These are phyloP conservation scores for Auricularia sp. DNA, from an alignment of 768 basidiomycete genomes.

Conservation along the genomic window DNA sequence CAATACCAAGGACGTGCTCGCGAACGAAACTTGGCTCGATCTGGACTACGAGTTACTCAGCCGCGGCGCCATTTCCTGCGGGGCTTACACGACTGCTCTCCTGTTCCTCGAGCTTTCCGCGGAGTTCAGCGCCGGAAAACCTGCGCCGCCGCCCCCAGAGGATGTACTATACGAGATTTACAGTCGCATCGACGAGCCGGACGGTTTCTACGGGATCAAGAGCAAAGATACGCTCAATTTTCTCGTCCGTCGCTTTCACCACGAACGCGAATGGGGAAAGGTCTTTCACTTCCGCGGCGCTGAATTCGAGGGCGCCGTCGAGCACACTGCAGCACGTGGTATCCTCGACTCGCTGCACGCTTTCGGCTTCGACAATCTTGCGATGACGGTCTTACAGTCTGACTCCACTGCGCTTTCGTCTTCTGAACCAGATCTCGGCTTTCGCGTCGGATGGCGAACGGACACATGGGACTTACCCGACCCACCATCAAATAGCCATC, in stretches of 20 bases:
- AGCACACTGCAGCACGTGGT: slow-evolving; percentile 42
- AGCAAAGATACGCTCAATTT: slow-evolving; percentile 68
- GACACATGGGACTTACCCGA: slow-evolving; percentile 92
- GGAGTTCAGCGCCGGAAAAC: slow-evolving; percentile 32
- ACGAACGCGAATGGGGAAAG: slow-evolving; percentile 87
- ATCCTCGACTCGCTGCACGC: slow-evolving; percentile 74
- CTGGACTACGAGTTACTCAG: slow-evolving; percentile 67
- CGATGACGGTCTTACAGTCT: slow-evolving; percentile 53
- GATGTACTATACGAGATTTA: slow-evolving; percentile 86
- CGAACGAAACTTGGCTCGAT: slow-evolving; percentile 72
- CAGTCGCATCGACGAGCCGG: slow-evolving; percentile 91
- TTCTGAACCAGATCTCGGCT: slow-evolving; percentile 42
- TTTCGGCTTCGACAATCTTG: slow-evolving; percentile 86
- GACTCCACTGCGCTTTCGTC: slow-evolving; percentile 18
- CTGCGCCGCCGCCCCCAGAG: slow-evolving; percentile 31
- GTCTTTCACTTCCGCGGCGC: slow-evolving; percentile 89
- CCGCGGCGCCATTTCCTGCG: slow-evolving; percentile 61
- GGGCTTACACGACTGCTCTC: slow-evolving; percentile 81
- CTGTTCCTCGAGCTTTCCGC: slow-evolving; percentile 77
- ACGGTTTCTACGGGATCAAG: slow-evolving; percentile 93
- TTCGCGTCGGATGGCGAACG: slow-evolving; percentile 87
- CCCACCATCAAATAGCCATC: slow-evolving; percentile 28
- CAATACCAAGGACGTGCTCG: slow-evolving; percentile 28
- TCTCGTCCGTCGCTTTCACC: slow-evolving; percentile 76
- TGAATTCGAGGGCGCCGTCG: slow-evolving; percentile 47